phyloP scores from a whole-genome alignment of 345 rosid species.

The Gossypium turneri region DNA sequence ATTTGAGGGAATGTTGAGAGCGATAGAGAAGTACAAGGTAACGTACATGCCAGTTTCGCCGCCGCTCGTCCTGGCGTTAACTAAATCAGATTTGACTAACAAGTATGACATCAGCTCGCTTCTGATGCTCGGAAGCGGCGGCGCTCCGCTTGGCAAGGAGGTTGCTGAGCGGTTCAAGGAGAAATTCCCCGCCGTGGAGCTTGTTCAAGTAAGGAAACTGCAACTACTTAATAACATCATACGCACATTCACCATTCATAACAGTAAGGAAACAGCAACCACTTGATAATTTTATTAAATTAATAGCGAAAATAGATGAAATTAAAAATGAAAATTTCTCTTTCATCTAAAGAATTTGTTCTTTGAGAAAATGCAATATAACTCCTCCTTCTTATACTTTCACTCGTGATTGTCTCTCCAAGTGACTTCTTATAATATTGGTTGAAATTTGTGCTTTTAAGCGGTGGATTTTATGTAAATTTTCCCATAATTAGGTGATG shows the following conservation, averaged over 20 bases:
- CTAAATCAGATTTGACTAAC: conserved; percentile 58
- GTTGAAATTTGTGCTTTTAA: no score
- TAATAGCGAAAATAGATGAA: no score
- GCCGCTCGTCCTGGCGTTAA: conserved; percentile 62
- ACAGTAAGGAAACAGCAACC: conserved; percentile 29
- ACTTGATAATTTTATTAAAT: no score
- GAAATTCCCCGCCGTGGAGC: conserved; percentile 68
- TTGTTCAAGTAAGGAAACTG: conserved; percentile 46
- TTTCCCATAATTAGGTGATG: neutral
- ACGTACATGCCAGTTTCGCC: conserved; percentile 77
- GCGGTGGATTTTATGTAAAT: no score
- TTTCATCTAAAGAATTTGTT: no score
- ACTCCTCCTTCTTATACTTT: no score
- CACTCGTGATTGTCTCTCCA: no score
- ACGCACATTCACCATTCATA: neutral
- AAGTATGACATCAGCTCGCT: conserved; percentile 70
- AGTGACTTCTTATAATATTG: no score
- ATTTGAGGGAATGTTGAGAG: conserved; percentile 43
- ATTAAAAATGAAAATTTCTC: no score
- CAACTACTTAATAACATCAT: neutral
- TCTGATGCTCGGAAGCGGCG: conserved; percentile 53
- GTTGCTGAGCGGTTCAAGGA: conserved; percentile 53
- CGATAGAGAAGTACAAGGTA: conserved; percentile 56
- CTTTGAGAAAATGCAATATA: no score
- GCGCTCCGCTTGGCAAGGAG: conserved; percentile 84